Evolutionary conservation across 345 rosid genomes (phyloP).

Genomic region (Nasturtium officinale): DNA sequence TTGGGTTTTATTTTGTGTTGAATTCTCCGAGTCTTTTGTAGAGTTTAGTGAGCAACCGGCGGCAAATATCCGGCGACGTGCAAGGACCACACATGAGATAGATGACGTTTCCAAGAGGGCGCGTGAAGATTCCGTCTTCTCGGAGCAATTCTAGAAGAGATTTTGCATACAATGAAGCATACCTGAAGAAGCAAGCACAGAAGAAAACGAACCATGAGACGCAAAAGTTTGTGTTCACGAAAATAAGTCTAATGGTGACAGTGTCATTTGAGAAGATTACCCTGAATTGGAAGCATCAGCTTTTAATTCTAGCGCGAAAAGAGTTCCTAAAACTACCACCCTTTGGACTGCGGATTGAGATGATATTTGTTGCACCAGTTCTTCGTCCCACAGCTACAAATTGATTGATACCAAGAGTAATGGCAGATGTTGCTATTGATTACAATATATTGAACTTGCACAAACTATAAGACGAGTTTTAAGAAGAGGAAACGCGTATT

Average conservation of each 20-base stretch:
- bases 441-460: not conserved
- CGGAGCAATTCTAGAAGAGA: conserved; percentile 72
- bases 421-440: not conserved
- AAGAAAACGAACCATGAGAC: not conserved
- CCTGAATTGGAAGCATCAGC: conserved; percentile 68
- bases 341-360: conserved; percentile 71
- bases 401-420: not conserved
- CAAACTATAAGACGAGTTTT: not conserved
- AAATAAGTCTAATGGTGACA: not conserved
- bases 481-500: not conserved
- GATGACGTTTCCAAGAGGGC: conserved; percentile 87
- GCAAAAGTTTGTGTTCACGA: not conserved
- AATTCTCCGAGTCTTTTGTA: conserved; percentile 59
- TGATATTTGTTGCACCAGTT: conserved; percentile 65
- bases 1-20: conserved; percentile 9
- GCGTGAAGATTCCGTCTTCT: conserved; percentile 71
- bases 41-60: conserved; percentile 60
- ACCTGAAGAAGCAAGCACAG: conserved; percentile 48
- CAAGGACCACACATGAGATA: conserved; percentile 93
- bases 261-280: conserved; percentile 47
- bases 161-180: conserved; percentile 65
- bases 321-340: conserved; percentile 80
- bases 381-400: conserved; percentile 80
- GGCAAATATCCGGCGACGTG: conserved; percentile 67
- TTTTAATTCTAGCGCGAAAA: conserved; percentile 72